Base-by-base conservation (phyloP, 768 basidiomycete species). In the Amanita pallidorosea region DNA sequence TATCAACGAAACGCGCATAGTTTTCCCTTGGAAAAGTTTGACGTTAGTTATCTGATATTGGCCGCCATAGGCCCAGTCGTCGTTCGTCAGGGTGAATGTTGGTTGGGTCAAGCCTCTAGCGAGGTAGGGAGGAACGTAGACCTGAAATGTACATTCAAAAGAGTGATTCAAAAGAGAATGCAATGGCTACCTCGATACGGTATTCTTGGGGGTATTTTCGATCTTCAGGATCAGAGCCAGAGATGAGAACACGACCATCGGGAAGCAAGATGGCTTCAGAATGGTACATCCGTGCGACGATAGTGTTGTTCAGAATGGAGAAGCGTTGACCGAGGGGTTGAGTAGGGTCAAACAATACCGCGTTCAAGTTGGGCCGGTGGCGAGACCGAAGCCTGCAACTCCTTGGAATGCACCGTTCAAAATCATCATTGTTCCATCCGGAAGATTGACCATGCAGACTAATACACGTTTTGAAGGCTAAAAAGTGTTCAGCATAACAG, bases 121-220 rank as follows among this genome's bases (percentile, higher is more conserved):
- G 53, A 90, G 75, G 65, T 95, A 97, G 13, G 87, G 88, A 5
- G 95, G 95, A 58, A 87, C 76, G 68, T 95, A 96, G 23, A 84
- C 81, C 70, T 71, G 38, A 74, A 75, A 20, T 6, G 37, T 8
- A 6, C 31, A 20, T 35, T 12, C 20, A 12, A 13, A n/a, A 13
- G 2, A 4, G 2, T 18, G 37, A 9, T 5, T 29, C 5, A 29
- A 47, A 22, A 37, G 29, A 17, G 2, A 41, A 7, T 42, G 20
- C 27, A 3, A 45, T 2, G 52, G 52, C 29, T 42, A 71, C 72
- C 65, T 77, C 74, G 46, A 75, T 76, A 11, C 90, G 76, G 65
- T 88, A 83, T 61, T 94, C 88, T 55, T 92, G 81, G 0, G 82
- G 80, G 58, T 79, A 85, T 33, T 68, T 71, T 11, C 61, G 61